Evolutionary conservation across 2,329 filamentous ascomycete genomes (phyloP).

Genomic region (Septoria petroselini): DNA sequence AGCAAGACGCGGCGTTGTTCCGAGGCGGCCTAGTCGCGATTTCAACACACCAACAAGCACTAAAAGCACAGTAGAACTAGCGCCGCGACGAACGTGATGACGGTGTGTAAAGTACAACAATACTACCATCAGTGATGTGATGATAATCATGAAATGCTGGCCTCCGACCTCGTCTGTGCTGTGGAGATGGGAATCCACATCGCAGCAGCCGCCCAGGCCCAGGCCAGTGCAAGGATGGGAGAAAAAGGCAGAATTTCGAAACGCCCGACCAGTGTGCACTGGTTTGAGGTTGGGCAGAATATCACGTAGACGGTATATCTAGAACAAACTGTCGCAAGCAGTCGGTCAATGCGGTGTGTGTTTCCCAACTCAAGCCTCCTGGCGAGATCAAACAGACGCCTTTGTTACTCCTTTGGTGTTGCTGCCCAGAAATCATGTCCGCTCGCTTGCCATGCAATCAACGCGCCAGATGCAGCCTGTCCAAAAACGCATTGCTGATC

Average conservation of each 20-base stretch:
- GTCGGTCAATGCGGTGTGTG: slow-evolving; percentile 2
- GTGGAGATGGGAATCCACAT: too few species aligned
- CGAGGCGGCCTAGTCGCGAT: slow-evolving; percentile 7
- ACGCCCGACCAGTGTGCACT: neutral
- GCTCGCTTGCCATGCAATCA: slow-evolving; percentile 11
- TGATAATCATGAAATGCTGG: too few species aligned
- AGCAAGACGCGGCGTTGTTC: too few species aligned
- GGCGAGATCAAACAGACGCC: slow-evolving; percentile 10
- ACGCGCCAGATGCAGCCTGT: slow-evolving; percentile 14
- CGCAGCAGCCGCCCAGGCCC: neutral
- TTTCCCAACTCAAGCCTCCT: neutral
- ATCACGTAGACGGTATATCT: slow-evolving; percentile 13
- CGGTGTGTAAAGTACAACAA: too few species aligned
- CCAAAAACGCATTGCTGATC: neutral
- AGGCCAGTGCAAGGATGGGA: neutral
- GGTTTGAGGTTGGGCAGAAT: slow-evolving; percentile 7
- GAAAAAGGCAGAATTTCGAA: slow-evolving; percentile 2
- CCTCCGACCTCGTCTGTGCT: too few species aligned
- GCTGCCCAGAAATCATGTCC: neutral
- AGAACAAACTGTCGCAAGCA: slow-evolving; percentile 12
- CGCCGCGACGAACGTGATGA: too few species aligned
- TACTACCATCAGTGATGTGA: too few species aligned
- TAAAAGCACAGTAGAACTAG: too few species aligned
- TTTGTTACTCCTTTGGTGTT: slow-evolving; percentile 1
- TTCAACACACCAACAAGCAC: neutral